phyloP scores from a whole-genome alignment of 2,329 filamentous ascomycete genomes.

The Ophiostoma sp. region DNA sequence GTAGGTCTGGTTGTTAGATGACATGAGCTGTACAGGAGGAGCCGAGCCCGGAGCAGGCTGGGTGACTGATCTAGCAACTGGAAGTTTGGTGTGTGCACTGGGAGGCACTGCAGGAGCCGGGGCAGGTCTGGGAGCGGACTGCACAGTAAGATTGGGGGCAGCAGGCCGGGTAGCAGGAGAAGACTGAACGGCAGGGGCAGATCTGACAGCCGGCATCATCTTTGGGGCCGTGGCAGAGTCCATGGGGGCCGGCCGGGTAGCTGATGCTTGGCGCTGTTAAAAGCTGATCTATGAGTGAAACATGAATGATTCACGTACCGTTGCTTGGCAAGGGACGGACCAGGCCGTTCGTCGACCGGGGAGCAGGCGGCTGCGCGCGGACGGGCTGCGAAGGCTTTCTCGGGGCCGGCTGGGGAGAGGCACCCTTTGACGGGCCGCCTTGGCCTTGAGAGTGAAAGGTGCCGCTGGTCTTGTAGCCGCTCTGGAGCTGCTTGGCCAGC shows the following conservation, averaged over 20 bases:
- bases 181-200: neutral
- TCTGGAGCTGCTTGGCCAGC: slow-evolving; percentile 24
- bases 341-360: slow-evolving; percentile 15
- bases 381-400: neutral
- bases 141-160: too few species aligned
- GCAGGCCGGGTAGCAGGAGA: neutral
- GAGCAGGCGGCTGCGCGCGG: slow-evolving; percentile 2
- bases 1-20: neutral
- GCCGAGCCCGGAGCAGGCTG: neutral
- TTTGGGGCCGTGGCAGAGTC: neutral
- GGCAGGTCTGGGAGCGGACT: neutral
- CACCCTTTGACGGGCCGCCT: neutral
- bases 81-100: neutral
- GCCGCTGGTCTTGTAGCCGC: slow-evolving; percentile 18
- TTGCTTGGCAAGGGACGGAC: slow-evolving; percentile 18
- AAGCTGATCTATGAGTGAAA: neutral
- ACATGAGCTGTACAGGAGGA: neutral
- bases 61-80: neutral
- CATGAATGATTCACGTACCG: neutral
- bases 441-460: slow-evolving; percentile 15
- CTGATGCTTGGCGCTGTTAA: neutral
- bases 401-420: neutral
- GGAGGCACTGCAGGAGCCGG: neutral
- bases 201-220: neutral
- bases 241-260: neutral